phyloP scores from a whole-genome alignment of 441 rosid genomes.

The Brassica balearica region DNA sequence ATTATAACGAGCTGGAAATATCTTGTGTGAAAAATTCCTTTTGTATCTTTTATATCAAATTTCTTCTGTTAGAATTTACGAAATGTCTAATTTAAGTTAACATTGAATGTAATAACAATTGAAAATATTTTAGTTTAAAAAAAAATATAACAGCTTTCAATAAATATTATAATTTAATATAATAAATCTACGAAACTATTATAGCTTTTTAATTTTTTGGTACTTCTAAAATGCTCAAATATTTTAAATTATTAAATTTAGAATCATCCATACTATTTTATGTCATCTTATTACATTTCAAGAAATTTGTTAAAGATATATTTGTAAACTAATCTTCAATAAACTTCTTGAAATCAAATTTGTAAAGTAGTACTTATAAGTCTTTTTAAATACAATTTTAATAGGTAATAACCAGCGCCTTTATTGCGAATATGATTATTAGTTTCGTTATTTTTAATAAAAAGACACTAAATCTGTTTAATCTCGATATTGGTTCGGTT shows the following conservation, averaged over 20 bases:
- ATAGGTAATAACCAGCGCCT: too few species aligned
- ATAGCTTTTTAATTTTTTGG: neutral
- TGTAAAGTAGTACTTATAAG: too few species aligned
- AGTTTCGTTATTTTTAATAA: too few species aligned
- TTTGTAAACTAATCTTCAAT: neutral
- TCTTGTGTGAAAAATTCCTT: neutral
- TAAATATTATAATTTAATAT: neutral
- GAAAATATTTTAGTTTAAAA: neutral
- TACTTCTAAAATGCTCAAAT: neutral
- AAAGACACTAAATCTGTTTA: too few species aligned
- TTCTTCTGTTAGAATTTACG: neutral
- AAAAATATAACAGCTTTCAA: neutral
- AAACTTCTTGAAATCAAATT: too few species aligned
- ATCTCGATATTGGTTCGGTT: too few species aligned
- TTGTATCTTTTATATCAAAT: neutral
- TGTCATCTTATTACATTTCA: neutral
- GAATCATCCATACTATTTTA: neutral
- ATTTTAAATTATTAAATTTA: neutral
- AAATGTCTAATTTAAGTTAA: neutral
- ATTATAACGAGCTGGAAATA: constrained; percentile 6
- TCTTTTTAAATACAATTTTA: too few species aligned
- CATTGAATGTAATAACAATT: neutral
- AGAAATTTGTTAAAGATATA: neutral
- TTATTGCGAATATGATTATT: too few species aligned
- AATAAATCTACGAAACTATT: neutral